Conservation (phyloP, 202 grass and related monocot species). For the Elaeis oleifera region DNA sequence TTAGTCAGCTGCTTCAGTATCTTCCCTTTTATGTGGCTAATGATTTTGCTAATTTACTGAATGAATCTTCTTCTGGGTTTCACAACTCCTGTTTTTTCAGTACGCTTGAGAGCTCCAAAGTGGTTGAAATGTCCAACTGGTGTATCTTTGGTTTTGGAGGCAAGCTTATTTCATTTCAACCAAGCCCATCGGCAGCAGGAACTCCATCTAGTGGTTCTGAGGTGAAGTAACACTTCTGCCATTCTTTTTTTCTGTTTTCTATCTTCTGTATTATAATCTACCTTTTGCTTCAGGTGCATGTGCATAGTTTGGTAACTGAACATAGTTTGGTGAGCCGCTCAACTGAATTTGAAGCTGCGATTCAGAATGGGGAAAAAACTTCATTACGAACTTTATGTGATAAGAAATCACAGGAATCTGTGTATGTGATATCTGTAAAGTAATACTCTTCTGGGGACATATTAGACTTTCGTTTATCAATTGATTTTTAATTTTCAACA, state of each 20-base stretch:
- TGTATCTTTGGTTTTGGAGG: slow-evolving; percentile 92
- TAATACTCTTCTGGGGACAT: not conserved
- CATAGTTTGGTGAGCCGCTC: slow-evolving; percentile 82
- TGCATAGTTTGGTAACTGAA: slow-evolving; percentile 87
- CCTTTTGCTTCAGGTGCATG: slow-evolving; percentile 51
- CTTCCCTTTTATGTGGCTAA: too few species aligned
- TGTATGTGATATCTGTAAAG: slow-evolving; percentile 42
- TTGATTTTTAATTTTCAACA: slow-evolving; percentile 30
- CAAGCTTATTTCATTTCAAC: slow-evolving; percentile 82
- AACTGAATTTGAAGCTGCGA: slow-evolving; percentile 88
- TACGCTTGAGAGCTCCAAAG: slow-evolving; percentile 76
- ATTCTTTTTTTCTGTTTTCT: slow-evolving; percentile 6
- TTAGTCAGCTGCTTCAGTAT: too few species aligned
- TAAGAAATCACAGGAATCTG: slow-evolving; percentile 69
- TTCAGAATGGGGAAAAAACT: slow-evolving; percentile 77
- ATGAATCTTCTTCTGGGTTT: slow-evolving; percentile 4
- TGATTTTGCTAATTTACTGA: too few species aligned
- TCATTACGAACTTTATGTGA: slow-evolving; percentile 78
- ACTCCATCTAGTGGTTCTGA: slow-evolving; percentile 50
- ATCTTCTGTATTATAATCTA: not conserved
- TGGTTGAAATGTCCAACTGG: slow-evolving; percentile 92
- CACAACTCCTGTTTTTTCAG: slow-evolving; percentile 36
- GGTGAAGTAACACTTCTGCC: slow-evolving; percentile 28
- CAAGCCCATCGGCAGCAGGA: slow-evolving; percentile 33
- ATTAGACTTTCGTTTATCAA: too few species aligned